Base-by-base conservation (phyloP, 192 early-diverging fungal genomes). In the Rhizophagus prolifer region DNA sequence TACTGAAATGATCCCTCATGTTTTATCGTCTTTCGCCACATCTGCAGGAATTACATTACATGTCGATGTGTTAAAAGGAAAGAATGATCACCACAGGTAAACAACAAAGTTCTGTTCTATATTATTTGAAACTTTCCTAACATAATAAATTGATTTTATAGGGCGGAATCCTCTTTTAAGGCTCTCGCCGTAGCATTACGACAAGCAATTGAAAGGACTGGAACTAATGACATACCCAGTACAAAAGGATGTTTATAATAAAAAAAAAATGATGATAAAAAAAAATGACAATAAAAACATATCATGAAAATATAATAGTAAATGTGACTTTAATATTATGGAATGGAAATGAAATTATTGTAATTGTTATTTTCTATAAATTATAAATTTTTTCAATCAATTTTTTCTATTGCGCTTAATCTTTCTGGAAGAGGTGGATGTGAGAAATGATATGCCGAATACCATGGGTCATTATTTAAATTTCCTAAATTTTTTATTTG, bases 1-100 rank as follows among this genome's bases (percentile, higher is more conserved):
- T 19, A 95, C 93, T 78, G 98, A 99, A 80, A 99, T 99, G 98
- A 94, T 99, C 78, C 97, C 98, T 38, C 98, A 98, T 77, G 93
- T 99, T 31, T 85, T 99, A 63, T 86, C 93, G 79, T 94, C 92
- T 34, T 98, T 99, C 89, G 94, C 97, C 1, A 91, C 90, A 44
- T 87, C 90, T 21, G 96, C 94, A 9, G 95, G 95, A 8, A 92
- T 99, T 67, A 99, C 98, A 4, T 85, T 99, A 61, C 98, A 99
- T 67, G 95, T 99, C 0, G 98, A 99, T 86, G 92, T 92, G 30
- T 79, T 99, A 19, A 94, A 95, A 80, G 98, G 98, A 34, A 85
- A 88, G 70, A 99, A 99, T 79, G 98, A 99, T 84, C 98, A 99
- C 80, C 98, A 99, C 81, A 84, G 93, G 95, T 96, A 85, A 66